A percentile compares a stretch with the other conserved stretches of the same genome.
phyloP scores from a whole-genome alignment of 78 protist species.

The Chrysochromulina parva region DNA sequence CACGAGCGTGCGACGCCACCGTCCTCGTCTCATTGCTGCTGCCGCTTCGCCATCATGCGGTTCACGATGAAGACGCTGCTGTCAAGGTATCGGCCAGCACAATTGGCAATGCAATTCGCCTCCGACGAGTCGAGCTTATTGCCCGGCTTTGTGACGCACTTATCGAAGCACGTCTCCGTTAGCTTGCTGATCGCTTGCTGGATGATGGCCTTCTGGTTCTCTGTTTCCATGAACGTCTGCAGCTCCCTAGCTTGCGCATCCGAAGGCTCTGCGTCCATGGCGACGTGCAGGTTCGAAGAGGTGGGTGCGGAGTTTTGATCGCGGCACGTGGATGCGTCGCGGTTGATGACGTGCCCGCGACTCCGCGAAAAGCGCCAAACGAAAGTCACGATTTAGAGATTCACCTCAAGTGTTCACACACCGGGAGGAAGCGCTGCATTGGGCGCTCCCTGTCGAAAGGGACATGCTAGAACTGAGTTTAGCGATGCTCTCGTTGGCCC shows the following conservation, averaged over 20 bases:
- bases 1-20: neutral
- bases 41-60: constrained; percentile 17
- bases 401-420: too few relatives aligned
- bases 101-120: constrained; percentile 7
- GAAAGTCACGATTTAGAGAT: too few relatives aligned
- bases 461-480: too few relatives aligned
- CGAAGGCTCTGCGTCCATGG: neutral
- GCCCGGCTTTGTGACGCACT: constrained; percentile 16
- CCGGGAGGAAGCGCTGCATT: too few relatives aligned
- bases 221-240: neutral
- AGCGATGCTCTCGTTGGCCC: too few relatives aligned
- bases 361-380: too few relatives aligned
- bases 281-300: too few relatives aligned
- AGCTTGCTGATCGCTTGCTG: constrained; percentile 15
- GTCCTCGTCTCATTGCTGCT: neutral
- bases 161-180: constrained; percentile 23
- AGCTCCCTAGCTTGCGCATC: neutral
- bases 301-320: too few relatives aligned
- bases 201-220: constrained; percentile 21
- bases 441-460: too few relatives aligned
- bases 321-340: too few relatives aligned
- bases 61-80: neutral
- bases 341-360: too few relatives aligned
- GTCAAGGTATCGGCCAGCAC: constrained; percentile 14
- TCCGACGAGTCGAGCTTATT: constrained; percentile 5